phyloP scores from a whole-genome alignment of 1,139 yeast genomes.

The Suhomyces chickasaworum region DNA sequence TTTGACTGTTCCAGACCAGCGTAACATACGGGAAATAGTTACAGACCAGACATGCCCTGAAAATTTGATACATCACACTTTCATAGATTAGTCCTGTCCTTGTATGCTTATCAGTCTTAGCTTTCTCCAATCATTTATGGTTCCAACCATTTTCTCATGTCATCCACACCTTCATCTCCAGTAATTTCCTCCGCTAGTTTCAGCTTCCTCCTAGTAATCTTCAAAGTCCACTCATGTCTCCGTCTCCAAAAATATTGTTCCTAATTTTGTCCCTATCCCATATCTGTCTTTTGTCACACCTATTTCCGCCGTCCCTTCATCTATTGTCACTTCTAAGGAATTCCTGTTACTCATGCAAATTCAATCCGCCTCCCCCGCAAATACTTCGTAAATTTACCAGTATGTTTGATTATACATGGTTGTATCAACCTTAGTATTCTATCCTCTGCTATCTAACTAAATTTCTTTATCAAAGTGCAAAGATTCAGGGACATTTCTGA shows the following conservation, averaged over 20 bases:
- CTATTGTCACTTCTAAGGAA: not conserved
- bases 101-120: not conserved
- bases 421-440: not conserved
- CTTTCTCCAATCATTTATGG: no score
- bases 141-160: no score
- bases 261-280: not conserved
- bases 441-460: not conserved
- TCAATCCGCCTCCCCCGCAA: not conserved
- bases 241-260: not conserved
- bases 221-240: not conserved
- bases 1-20: constrained; percentile 17
- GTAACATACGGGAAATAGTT: constrained; percentile 6
- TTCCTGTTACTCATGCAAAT: not conserved
- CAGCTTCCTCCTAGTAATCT: no score
- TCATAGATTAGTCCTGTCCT: not conserved
- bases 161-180: no score
- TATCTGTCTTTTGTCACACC: not conserved
- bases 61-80: constrained; percentile 1
- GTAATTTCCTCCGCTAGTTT: no score
- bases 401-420: not conserved
- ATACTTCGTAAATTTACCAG: not conserved
- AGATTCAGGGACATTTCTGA: not conserved
- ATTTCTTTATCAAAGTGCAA: not conserved
- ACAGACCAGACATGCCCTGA: constrained; percentile 1
- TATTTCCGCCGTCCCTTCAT: not conserved